Base-by-base conservation (phyloP, 805 yeast genomes). In the Suhomyces canberraensis region DNA sequence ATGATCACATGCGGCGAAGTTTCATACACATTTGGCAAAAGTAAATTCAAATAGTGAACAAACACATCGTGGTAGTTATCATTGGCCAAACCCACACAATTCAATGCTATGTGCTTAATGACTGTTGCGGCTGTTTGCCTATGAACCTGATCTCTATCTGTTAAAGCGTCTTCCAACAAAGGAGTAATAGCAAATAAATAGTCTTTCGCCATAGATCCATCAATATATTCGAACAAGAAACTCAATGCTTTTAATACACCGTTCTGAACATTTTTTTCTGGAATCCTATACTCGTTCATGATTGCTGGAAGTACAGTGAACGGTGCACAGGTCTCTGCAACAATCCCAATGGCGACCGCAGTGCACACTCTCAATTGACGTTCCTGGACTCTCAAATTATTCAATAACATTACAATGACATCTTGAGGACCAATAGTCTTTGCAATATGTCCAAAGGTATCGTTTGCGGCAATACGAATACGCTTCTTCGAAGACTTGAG, bases 301-400 rank as follows among this genome's bases (percentile, higher is more conserved):
- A 93, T 65, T 0, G 96, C 95, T 0, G 99, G 98, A 7, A 93
- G 60, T 0, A 91, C 95, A 0, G 97, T 87, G 60, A 85, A 93
- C 0, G 98, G 96, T 0, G 87, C 78, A 59, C 98, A 93, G 0
- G 84, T 79, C 40, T 90, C 93, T 0, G 98, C 98, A 7, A 93
- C 95, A 48, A 93, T 89, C 25, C 95, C 98, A 46, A 93, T 86
- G 0, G 99, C 99, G 27, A 93, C 97, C 4, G 98, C 96, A 0
- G 98, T 88, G 58, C 96, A 91, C 7, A 93, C 96, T 54, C 99
- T 81, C 28, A 87, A 71, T 62, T 93, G 99, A 54, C 99, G 84
- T 55, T 93, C 98, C 56, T 91, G 98, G 6, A 90, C 95, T 41
- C 86, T 75, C 46, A 93, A 66, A 49, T 91, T 91, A 49, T 85